phyloP scores from a whole-genome alignment of 257 asterid species.

The Cinchona pubescens region DNA sequence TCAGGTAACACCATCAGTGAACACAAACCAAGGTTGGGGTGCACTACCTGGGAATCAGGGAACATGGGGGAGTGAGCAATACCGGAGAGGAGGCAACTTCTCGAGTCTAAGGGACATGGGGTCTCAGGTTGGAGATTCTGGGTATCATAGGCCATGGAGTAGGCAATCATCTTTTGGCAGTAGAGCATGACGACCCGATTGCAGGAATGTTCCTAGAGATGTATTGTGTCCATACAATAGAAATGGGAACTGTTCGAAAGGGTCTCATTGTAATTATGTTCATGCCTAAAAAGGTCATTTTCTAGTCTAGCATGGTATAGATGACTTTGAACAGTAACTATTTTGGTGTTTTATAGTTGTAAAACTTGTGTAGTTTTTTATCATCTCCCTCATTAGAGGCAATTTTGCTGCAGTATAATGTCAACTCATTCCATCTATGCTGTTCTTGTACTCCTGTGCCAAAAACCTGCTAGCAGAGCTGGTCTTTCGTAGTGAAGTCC shows the following conservation, averaged over 20 bases:
- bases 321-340: conserved; percentile 33
- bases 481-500: not conserved
- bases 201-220: conserved; percentile 32
- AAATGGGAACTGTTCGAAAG: conserved; percentile 72
- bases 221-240: conserved; percentile 58
- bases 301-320: conserved; percentile 20
- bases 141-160: conserved; percentile 62
- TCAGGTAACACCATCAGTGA: conserved; percentile 44
- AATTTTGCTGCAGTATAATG: not conserved
- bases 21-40: conserved; percentile 58
- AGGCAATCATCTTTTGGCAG: conserved; percentile 56
- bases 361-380: conserved; percentile 36
- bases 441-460: not conserved
- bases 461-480: not conserved
- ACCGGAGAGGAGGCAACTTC: conserved; percentile 48
- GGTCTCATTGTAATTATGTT: conserved; percentile 59
- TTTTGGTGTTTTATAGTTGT: conserved; percentile 19
- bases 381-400: conserved; percentile 2
- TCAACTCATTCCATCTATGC: not conserved
- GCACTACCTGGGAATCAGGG: conserved; percentile 46
- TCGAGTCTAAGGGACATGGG: conserved; percentile 41
- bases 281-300: conserved; percentile 36
- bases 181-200: conserved; percentile 34
- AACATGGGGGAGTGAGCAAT: conserved; percentile 50
- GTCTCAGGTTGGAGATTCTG: conserved; percentile 41